A percentile compares a stretch with the other conserved stretches of the same genome.
These are phyloP conservation scores for Coleophoma cylindrospora DNA, from an alignment of 2,329 filamentous ascomycete species.

Conservation along the genomic window DNA sequence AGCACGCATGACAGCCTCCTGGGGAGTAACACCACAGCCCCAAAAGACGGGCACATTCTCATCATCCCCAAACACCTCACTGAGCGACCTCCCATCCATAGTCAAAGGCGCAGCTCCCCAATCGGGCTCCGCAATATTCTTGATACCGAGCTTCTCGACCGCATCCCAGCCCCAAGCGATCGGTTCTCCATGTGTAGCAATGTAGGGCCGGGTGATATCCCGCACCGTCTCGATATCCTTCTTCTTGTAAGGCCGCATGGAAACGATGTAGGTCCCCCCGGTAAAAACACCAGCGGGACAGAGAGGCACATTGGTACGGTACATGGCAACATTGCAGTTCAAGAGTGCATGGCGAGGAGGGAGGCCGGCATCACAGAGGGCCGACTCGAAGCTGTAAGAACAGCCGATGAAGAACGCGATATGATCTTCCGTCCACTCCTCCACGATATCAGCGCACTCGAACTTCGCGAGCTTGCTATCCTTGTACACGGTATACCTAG, in stretches of 20 bases:
- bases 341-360: conserved; percentile 43
- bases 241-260: conserved; percentile 53
- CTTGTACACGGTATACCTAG: conserved; percentile 54
- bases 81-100: conserved; percentile 30
- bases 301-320: conserved; percentile 50
- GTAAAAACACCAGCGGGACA: conserved; percentile 54
- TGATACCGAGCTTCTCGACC: conserved; percentile 45
- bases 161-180: conserved; percentile 62
- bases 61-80: conserved; percentile 27
- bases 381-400: conserved; percentile 58
- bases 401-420: conserved; percentile 61
- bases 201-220: conserved; percentile 48
- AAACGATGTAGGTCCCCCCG: conserved; percentile 50
- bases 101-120: conserved; percentile 48
- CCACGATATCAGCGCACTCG: conserved; percentile 36
- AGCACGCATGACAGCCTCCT: conserved; percentile 56
- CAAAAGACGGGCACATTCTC: conserved; percentile 52
- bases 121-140: conserved; percentile 44
- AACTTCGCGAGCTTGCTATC: conserved; percentile 35
- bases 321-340: conserved; percentile 54
- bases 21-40: conserved; percentile 63
- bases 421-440: conserved; percentile 52
- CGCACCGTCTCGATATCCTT: conserved; percentile 47
- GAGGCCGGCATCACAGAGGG: conserved; percentile 44
- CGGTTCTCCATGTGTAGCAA: conserved; percentile 57